These are phyloP conservation scores for Leccinum subspadiceum DNA, from an alignment of 1,284 basidiomycete genomes.

Conservation along the genomic window DNA sequence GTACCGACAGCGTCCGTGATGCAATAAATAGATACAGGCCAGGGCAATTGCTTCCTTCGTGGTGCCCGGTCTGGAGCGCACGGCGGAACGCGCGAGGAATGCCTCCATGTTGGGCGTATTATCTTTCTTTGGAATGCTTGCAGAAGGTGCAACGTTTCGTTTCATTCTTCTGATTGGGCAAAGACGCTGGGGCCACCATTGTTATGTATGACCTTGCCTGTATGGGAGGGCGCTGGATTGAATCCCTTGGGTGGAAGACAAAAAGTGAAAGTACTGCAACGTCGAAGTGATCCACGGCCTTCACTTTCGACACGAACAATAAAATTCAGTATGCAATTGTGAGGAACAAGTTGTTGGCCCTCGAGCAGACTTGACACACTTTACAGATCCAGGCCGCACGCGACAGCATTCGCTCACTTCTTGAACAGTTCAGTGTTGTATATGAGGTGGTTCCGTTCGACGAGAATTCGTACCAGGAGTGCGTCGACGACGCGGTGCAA, in stretches of 20 bases:
- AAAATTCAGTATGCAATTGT: conserved; percentile 17
- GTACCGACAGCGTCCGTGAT: too few species aligned
- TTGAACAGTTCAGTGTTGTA: conserved; percentile 13
- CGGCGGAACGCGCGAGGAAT: too few species aligned
- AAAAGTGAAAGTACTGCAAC: too few species aligned
- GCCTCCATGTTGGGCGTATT: too few species aligned
- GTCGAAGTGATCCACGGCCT: too few species aligned
- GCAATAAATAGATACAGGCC: too few species aligned
- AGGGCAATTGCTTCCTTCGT: too few species aligned
- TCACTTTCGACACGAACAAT: neutral
- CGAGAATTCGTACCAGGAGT: conserved; percentile 17
- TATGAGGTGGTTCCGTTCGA: conserved; percentile 20
- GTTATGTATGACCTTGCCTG: neutral
- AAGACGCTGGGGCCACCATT: neutral
- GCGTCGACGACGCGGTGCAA: conserved; percentile 12
- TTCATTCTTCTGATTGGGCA: neutral
- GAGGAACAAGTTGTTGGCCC: neutral
- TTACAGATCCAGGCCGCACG: conserved; percentile 13
- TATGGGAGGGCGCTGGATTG: too few species aligned
- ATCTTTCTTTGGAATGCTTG: too few species aligned
- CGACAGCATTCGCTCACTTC: conserved; percentile 11
- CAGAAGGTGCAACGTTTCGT: neutral
- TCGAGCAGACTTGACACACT: neutral
- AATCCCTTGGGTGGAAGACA: too few species aligned
- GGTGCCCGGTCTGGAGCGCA: too few species aligned